phyloP scores from a whole-genome alignment of 2,329 filamentous ascomycete genomes.

The Monosporascus sp. region DNA sequence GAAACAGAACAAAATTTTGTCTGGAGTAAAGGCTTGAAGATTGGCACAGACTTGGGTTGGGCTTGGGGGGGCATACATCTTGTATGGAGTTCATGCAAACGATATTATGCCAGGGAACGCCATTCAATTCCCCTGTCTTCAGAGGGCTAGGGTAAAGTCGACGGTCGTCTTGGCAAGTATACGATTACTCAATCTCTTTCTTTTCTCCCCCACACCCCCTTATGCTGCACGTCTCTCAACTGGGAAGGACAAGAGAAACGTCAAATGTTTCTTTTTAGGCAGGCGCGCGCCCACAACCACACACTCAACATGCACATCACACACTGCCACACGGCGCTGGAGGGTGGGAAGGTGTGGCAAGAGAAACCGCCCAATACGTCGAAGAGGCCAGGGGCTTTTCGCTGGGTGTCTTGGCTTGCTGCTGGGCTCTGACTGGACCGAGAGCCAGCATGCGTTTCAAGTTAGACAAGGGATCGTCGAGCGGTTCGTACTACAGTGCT shows the following conservation, averaged over 20 bases:
- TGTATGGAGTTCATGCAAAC: not conserved
- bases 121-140: not conserved
- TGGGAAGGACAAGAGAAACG: not conserved
- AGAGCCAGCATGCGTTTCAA: not conserved
- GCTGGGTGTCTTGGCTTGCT: not conserved
- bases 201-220: not conserved
- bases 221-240: not conserved
- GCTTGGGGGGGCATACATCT: not conserved
- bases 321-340: not conserved
- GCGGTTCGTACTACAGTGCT: too few species aligned
- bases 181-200: not conserved
- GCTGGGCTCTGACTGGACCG: not conserved
- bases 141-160: not conserved
- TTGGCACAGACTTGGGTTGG: not conserved
- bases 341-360: not conserved
- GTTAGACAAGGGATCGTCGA: not conserved
- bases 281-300: not conserved
- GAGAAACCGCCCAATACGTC: not conserved
- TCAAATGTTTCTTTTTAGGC: not conserved
- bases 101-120: not conserved
- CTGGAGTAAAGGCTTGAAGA: not conserved
- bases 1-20: not conserved
- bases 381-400: not conserved
- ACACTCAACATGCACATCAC: not conserved
- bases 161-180: not conserved